These are phyloP conservation scores for Dimocarpus longan DNA, from an alignment of 345 rosid species.

Conservation along the genomic window DNA sequence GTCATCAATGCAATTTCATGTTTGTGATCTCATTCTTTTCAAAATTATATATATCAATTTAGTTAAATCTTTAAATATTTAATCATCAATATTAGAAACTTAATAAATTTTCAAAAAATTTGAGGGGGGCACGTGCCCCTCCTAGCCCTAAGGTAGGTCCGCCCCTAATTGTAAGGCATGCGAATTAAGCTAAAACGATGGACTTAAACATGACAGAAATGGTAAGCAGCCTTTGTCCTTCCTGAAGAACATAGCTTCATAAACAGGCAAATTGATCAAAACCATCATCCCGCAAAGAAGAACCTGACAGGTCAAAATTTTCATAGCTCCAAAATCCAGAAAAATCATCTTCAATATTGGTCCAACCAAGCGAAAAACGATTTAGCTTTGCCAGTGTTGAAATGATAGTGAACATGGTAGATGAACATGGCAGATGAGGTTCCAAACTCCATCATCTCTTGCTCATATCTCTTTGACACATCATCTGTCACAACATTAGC, in stretches of 20 bases:
- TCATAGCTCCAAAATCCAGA: neutral
- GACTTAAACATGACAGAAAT: too few species aligned
- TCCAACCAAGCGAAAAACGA: slow-evolving; percentile 31
- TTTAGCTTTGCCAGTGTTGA: slow-evolving; percentile 48
- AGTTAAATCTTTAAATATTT: too few species aligned
- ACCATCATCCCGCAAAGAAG: slow-evolving; percentile 34
- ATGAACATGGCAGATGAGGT: slow-evolving; percentile 27
- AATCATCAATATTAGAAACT: too few species aligned
- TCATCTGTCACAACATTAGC: slow-evolving; percentile 40
- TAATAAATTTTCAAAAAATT: too few species aligned
- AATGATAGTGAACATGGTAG: slow-evolving; percentile 37
- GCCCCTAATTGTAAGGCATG: too few species aligned
- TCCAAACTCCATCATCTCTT: slow-evolving; percentile 49
- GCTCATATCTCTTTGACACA: slow-evolving; percentile 32
- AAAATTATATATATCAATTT: too few species aligned
- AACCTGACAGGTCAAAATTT: slow-evolving; percentile 21
- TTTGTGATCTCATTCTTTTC: too few species aligned
- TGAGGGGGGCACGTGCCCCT: too few species aligned
- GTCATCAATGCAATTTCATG: too few species aligned
- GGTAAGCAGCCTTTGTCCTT: slow-evolving; percentile 30
- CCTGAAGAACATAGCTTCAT: slow-evolving; percentile 38
- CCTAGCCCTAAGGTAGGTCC: too few species aligned
- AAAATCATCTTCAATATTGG: neutral
- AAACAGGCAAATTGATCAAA: slow-evolving; percentile 32
- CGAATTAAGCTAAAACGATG: too few species aligned